Evolutionary conservation across 805 yeast species (phyloP).

Genomic region (Zygosaccharomyces lentus): DNA sequence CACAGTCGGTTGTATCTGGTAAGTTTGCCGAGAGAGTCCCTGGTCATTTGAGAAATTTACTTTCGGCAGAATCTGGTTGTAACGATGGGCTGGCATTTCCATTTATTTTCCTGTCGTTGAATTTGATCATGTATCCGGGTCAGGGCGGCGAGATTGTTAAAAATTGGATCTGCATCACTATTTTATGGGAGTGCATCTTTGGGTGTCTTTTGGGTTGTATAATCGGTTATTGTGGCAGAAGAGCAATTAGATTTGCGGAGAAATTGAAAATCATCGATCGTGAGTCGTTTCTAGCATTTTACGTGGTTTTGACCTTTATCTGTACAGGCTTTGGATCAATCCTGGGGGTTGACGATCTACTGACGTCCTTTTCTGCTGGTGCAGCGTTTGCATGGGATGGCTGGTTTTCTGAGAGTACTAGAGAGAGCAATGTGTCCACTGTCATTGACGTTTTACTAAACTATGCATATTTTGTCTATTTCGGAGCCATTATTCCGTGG

Average conservation of each 20-base stretch:
- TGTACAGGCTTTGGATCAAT: constrained; percentile 89
- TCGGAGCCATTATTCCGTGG: constrained; percentile 93
- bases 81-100: constrained; percentile 98
- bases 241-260: constrained; percentile 72
- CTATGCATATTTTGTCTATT: constrained; percentile 81
- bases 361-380: constrained; percentile 89
- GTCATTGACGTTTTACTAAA: constrained; percentile 83
- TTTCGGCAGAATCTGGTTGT: constrained; percentile 82
- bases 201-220: constrained; percentile 71
- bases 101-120: constrained; percentile 67
- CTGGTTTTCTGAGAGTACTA: constrained; percentile 75
- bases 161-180: constrained; percentile 74
- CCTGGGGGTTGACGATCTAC: constrained; percentile 81
- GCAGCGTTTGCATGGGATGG: constrained; percentile 95
- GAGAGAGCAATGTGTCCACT: constrained; percentile 80
- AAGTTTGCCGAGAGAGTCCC: constrained; percentile 88
- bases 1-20: constrained; percentile 91
- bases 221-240: constrained; percentile 68
- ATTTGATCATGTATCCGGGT: constrained; percentile 62
- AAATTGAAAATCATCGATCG: constrained; percentile 66
- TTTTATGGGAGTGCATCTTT: constrained; percentile 75
- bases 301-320: constrained; percentile 72
- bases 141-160: constrained; percentile 64
- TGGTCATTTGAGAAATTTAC: constrained; percentile 79
- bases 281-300: constrained; percentile 83